Base-by-base conservation (phyloP, 106 monocot species). In the Dactylorhiza incarnata region DNA sequence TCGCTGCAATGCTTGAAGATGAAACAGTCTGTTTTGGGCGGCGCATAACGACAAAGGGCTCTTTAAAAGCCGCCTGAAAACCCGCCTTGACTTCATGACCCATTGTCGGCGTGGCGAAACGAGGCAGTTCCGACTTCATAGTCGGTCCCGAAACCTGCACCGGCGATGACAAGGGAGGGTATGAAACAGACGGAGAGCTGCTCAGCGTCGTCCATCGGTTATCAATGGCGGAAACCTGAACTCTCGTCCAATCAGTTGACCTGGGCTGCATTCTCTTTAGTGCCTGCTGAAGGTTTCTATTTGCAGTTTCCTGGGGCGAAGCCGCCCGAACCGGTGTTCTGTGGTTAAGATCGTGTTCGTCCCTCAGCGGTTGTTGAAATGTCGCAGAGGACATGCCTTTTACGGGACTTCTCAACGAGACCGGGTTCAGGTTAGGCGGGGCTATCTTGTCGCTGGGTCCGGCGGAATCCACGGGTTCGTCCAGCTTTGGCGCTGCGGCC, bases 31-130 rank as follows among this genome's bases (percentile, higher is more conserved):
- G 89, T 55, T 78, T 85, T 48, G 78, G 91, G 2, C 93, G 91
- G 69, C 91, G 91, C 91, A 97, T 93, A 75, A 97, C 68, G 15
- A 82, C 76, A 29, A 69, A 69, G n/a, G 93, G 86, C 69, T 97
- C 95, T 81, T 81, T 69, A 16, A n/a, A 2, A 17, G 5, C 77
- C 80, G 9, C 53, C 49, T 48, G 73, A 50, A 72, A 45, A 62
- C 45, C 78, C 6, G 75, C 58, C 84, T 82, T 89, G 2, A 77
- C 62, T 54, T 89, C 84, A 77, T 53, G 81, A 49, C 53, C 69
- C 11, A 62, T 13, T 49, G 78, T 77, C 0, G 70, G 37, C 37
- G 37, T 63, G 3, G 69, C 52, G 71, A 74, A 80, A 17, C 69
- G 77, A 11, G 79, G 12, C 15, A 11, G 13, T 48, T 82, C 83